Conservation (phyloP, 768 basidiomycete species). For the Lentinula raphanica region DNA sequence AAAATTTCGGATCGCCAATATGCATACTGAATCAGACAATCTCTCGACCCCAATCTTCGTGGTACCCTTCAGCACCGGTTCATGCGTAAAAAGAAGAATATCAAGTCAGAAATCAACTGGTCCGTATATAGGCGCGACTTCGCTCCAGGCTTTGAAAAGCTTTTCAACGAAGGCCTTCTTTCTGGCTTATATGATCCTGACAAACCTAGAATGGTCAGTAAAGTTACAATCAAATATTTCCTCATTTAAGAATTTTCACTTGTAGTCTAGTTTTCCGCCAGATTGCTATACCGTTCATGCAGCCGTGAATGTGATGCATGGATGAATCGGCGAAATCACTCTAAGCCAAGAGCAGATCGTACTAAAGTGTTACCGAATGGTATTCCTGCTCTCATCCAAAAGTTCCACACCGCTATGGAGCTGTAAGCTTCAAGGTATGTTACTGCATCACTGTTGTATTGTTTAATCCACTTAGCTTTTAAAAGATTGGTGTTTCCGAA, state of each 20-base stretch:
- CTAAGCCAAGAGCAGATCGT: not conserved
- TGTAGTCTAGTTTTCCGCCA: conserved; percentile 18
- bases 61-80: conserved; percentile 24
- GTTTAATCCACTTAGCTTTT: too few species aligned
- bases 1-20: conserved; percentile 28
- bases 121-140: conserved; percentile 16
- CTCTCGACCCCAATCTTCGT: conserved; percentile 17
- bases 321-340: not conserved
- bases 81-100: conserved; percentile 20
- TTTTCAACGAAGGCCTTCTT: conserved; percentile 17
- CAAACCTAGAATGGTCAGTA: not conserved
- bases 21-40: conserved; percentile 23
- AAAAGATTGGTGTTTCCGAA: conserved; percentile 10
- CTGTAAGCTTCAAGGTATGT: not conserved
- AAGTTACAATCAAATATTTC: too few species aligned
- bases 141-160: conserved; percentile 18
- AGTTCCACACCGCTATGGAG: not conserved
- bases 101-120: conserved; percentile 29
- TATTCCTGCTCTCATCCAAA: not conserved
- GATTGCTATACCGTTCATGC: conserved; percentile 21
- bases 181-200: conserved; percentile 17
- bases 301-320: conserved; percentile 17
- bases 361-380: not conserved
- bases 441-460: not conserved
- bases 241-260: too few species aligned